Evolutionary conservation across 106 monocot species (phyloP), one percentile per base, ranked within the genome.

Genomic region (Amphibolis antarctica): DNA sequence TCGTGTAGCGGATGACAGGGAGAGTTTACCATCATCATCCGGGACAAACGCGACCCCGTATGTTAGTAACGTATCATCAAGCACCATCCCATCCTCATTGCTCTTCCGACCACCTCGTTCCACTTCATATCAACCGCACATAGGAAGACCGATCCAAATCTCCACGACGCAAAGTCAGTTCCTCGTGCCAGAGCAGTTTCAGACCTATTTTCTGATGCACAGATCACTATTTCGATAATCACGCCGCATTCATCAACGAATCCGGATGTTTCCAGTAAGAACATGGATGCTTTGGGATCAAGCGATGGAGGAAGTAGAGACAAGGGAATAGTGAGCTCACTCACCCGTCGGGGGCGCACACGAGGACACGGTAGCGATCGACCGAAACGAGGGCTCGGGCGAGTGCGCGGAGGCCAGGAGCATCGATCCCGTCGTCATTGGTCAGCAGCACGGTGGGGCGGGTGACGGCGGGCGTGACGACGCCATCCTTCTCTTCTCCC

Each of bases 381-480:
- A 70, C 44, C 63, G 86, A 66, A 68, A 89, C 89, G 65, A 94
- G 89, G 49, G 66, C 74, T 7, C 77, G 60, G 23, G 78, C 93
- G 73, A 94, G 93, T 62, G 69, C 69, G 13, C 79, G 85, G 27
- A 93, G 81, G 1, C 93, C 93, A 13, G 85, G 70, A 5, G 93
- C 88, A 60, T 89, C 83, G 79, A 93, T 83, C 5, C 93, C 93
- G 70, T 93, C 93, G 73, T 94, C 93, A 77, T 94, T 94, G 23
- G 89, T 89, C 53, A 94, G 50, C 75, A 94, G 67, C 67, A 94
- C 75, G 27, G 28, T 28, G 5, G 46, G 42, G 13, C 53, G 56
- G 14, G 14, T 57, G 27, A 10, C 17, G 15, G 25, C 18, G n/a
- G n/a, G n/a, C n/a, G n/a, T 4, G 36, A 36, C 36, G 36, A 36